Percentiles rank a stretch among this genome's conserved stretches.
Evolutionary conservation across 805 yeast genomes (phyloP).

Genomic region (Candida jianshihensis): DNA sequence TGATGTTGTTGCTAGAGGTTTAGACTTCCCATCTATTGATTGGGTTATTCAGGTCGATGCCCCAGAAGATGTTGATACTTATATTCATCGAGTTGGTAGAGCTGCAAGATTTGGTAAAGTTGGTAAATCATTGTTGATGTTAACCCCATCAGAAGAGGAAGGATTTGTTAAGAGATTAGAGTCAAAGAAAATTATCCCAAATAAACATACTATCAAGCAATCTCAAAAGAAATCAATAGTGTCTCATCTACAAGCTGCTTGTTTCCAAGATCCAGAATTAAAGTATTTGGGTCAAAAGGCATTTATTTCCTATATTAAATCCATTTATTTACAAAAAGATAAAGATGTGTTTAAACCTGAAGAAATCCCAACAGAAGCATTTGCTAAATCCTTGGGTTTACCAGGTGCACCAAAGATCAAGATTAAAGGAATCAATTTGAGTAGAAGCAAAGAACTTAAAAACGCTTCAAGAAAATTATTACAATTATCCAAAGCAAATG

Average conservation of each 20-base stretch:
- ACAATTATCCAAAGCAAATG: slow-evolving; percentile 48
- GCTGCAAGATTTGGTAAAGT: slow-evolving; percentile 88
- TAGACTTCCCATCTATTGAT: slow-evolving; percentile 93
- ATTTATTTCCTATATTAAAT: slow-evolving; percentile 82
- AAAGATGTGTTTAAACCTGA: slow-evolving; percentile 78
- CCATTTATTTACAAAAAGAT: slow-evolving; percentile 81
- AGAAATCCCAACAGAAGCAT: slow-evolving; percentile 71
- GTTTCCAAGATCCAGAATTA: slow-evolving; percentile 86
- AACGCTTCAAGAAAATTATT: slow-evolving; percentile 71
- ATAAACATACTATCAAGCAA: slow-evolving; percentile 66
- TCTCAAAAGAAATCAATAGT: slow-evolving; percentile 66
- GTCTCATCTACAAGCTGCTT: slow-evolving; percentile 79
- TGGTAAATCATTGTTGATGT: slow-evolving; percentile 81
- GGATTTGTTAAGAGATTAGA: slow-evolving; percentile 61
- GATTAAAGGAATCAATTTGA: slow-evolving; percentile 40
- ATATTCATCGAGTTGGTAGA: slow-evolving; percentile 91
- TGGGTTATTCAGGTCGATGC: slow-evolving; percentile 89
- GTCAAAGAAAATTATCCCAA: slow-evolving; percentile 59
- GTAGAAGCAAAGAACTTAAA: slow-evolving; percentile 62
- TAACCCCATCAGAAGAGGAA: slow-evolving; percentile 78
- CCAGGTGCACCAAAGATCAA: slow-evolving; percentile 96
- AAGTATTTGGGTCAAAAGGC: slow-evolving; percentile 95
- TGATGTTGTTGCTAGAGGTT: slow-evolving; percentile 96
- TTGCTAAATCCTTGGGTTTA: slow-evolving; percentile 82
- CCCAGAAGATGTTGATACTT: slow-evolving; percentile 88